A percentile compares a stretch with the other conserved stretches of the same genome.
These are phyloP conservation scores for Furcasterigmium furcatum DNA, from an alignment of 2,329 filamentous ascomycete species.

Conservation along the genomic window DNA sequence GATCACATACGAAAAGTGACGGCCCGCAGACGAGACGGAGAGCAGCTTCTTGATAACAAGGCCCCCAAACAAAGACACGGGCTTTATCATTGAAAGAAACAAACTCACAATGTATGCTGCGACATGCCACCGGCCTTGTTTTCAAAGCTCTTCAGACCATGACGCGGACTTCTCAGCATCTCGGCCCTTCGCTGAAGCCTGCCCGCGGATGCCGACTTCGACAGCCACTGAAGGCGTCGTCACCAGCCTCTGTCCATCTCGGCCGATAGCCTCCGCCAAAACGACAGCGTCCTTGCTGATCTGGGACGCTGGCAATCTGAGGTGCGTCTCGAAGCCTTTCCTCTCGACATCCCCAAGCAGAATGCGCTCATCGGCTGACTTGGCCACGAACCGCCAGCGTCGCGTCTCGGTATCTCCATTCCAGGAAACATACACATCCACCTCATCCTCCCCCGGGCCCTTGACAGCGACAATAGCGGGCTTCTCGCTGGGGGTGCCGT, in stretches of 20 bases:
- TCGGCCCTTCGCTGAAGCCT: too few species aligned
- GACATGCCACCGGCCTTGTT: too few species aligned
- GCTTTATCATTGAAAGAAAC: too few species aligned
- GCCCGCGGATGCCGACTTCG: too few species aligned
- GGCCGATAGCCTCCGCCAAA: background rate
- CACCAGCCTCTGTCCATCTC: background rate
- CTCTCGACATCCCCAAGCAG: conserved; percentile 33
- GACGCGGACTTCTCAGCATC: too few species aligned
- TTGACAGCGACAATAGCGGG: conserved; percentile 20
- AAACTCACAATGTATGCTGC: too few species aligned
- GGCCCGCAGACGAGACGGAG: too few species aligned
- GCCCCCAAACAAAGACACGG: too few species aligned
- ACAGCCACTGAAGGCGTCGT: background rate
- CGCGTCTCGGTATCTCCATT: conserved; percentile 46
- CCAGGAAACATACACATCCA: conserved; percentile 47
- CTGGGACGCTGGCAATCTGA: conserved; percentile 24
- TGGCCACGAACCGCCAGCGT: conserved; percentile 46
- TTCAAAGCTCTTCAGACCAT: too few species aligned
- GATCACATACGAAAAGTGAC: too few species aligned
- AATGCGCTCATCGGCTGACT: conserved; percentile 24
- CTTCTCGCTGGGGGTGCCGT: conserved; percentile 5
- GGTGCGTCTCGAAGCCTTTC: conserved; percentile 39
- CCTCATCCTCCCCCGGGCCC: conserved; percentile 10
- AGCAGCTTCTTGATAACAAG: too few species aligned
- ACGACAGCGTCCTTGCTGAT: background rate